Percentiles rank a stretch among this genome's conserved stretches.
These are phyloP conservation scores for Astrothelium macrocarpum DNA, from an alignment of 495 filamentous ascomycete species.

Conservation along the genomic window DNA sequence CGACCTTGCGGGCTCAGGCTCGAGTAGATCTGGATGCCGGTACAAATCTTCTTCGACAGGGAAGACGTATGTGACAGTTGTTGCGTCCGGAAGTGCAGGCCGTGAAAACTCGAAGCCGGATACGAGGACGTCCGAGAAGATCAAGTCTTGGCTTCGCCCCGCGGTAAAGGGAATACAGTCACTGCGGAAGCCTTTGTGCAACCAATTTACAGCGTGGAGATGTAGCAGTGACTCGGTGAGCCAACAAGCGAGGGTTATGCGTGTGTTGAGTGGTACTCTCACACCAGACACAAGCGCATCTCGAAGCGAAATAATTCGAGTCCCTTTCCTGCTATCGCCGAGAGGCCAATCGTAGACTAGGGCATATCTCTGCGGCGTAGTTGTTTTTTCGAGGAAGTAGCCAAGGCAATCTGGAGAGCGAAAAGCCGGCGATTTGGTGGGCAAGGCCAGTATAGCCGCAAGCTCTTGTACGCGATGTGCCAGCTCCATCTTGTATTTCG, in stretches of 20 bases:
- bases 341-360: neutral
- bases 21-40: conserved; percentile 12
- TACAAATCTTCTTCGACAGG: conserved; percentile 34
- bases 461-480: neutral
- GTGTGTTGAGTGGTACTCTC: conserved; percentile 15
- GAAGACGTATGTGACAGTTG: conserved; percentile 31
- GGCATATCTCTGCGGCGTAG: neutral
- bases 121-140: conserved; percentile 35
- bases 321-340: neutral
- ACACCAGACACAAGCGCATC: neutral
- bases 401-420: neutral
- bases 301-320: neutral
- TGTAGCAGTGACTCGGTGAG: conserved; percentile 22
- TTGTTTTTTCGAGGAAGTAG: conserved; percentile 2
- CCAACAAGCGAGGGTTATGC: conserved; percentile 20
- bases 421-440: neutral
- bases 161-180: conserved; percentile 46
- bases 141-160: conserved; percentile 22
- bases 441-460: neutral
- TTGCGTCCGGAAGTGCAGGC: conserved; percentile 34
- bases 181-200: conserved; percentile 48
- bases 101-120: conserved; percentile 47
- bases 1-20: neutral
- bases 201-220: conserved; percentile 47
- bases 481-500: neutral